Conservation (phyloP, 2,329 filamentous ascomycete genomes). For the Fusarium torreyae region DNA sequence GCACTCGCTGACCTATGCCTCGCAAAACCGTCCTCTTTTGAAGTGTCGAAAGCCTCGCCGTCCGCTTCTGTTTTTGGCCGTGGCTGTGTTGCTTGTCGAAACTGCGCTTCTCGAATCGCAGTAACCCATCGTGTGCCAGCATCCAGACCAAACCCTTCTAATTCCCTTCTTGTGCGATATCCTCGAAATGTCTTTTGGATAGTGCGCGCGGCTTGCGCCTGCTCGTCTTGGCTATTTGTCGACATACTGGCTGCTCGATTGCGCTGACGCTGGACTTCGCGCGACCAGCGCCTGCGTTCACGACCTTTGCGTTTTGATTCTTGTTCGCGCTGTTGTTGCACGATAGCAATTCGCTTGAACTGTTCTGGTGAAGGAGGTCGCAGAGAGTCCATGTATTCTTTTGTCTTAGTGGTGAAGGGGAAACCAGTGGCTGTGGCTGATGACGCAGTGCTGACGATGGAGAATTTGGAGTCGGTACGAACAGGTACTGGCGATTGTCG, state of each 20-base stretch:
- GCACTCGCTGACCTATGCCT: constrained; percentile 58
- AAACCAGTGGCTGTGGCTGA: constrained; percentile 20
- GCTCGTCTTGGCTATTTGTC: constrained; percentile 37
- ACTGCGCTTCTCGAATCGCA: constrained; percentile 72
- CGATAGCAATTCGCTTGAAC: constrained; percentile 64
- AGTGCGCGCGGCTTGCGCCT: constrained; percentile 65
- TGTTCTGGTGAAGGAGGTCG: constrained; percentile 62
- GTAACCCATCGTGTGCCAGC: constrained; percentile 80
- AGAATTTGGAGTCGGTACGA: constrained; percentile 34
- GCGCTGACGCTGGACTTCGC: constrained; percentile 50
- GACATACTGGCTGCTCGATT: constrained; percentile 35
- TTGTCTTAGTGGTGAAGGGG: constrained; percentile 47
- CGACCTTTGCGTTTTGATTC: constrained; percentile 60
- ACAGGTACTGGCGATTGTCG: constrained; percentile 21
- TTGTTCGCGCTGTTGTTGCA: constrained; percentile 65
- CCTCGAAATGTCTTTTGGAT: constrained; percentile 84
- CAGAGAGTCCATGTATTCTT: constrained; percentile 67
- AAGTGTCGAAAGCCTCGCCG: constrained; percentile 9
- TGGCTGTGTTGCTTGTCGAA: constrained; percentile 66
- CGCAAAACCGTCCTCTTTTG: constrained; percentile 22
- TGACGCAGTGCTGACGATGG: constrained; percentile 36
- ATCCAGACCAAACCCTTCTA: constrained; percentile 78
- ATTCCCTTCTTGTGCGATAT: constrained; percentile 79
- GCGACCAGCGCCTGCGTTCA: constrained; percentile 56
- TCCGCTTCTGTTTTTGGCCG: constrained; percentile 51